These are phyloP conservation scores for Astrephomene gubernaculifera DNA, from an alignment of 139 green algal species.

Conservation along the genomic window DNA sequence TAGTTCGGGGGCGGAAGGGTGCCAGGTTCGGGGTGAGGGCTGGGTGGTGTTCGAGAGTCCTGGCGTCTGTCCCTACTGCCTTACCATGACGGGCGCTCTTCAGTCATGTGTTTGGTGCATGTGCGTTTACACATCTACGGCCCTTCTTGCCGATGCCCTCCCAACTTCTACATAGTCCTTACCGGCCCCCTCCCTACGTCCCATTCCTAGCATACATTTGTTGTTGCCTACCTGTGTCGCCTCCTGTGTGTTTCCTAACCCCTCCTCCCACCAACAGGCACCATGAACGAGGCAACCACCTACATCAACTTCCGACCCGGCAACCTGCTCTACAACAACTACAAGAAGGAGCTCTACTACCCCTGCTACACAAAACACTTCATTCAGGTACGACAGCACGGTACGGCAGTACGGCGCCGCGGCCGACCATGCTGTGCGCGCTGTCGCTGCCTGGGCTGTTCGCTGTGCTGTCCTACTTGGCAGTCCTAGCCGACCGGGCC, in stretches of 20 bases:
- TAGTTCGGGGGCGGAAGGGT: not conserved
- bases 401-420: not conserved
- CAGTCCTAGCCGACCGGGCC: not conserved
- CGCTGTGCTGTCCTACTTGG: not conserved
- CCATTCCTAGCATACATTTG: not conserved
- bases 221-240: not conserved
- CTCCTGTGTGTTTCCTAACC: not conserved
- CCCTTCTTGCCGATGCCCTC: not conserved
- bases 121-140: too few species aligned
- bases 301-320: conserved; percentile 45
- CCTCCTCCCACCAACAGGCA: not conserved
- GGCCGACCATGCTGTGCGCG: not conserved
- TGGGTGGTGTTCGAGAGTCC: not conserved
- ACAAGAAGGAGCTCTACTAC: conserved; percentile 20
- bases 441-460: not conserved
- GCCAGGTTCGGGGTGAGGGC: not conserved
- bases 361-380: conserved; percentile 40
- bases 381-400: conserved; percentile 8
- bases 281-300: conserved; percentile 41
- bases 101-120: not conserved
- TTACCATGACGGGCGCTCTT: not conserved
- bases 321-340: conserved; percentile 18
- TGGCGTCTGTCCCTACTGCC: not conserved
- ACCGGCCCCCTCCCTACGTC: not conserved
- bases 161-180: not conserved